Percentiles rank a stretch among this genome's conserved stretches.
Conservation (phyloP, 2,329 filamentous ascomycete species). For the Paraconiothyrium brasiliense region DNA sequence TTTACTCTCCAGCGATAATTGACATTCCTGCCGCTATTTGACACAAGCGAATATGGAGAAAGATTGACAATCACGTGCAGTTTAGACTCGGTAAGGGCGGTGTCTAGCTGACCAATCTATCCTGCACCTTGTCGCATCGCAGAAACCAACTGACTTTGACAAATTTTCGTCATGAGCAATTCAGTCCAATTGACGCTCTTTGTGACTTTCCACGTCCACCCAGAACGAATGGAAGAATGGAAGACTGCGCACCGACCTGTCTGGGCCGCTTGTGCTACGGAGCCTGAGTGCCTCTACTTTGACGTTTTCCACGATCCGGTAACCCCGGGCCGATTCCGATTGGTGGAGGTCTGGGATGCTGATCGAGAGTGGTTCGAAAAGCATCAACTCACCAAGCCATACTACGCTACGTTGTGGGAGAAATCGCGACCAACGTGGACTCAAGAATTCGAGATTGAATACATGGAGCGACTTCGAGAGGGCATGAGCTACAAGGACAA, state of each 20-base stretch:
- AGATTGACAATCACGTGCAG: too few relatives aligned
- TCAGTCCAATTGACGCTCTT: background rate
- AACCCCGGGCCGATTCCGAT: background rate
- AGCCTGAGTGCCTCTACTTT: slow-evolving; percentile 16
- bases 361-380: slow-evolving; percentile 15
- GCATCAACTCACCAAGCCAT: slow-evolving; percentile 10
- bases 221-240: background rate
- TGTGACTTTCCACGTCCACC: slow-evolving; percentile 11
- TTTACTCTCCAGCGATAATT: too few relatives aligned
- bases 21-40: too few relatives aligned
- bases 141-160: too few relatives aligned
- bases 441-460: slow-evolving; percentile 8
- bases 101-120: too few relatives aligned
- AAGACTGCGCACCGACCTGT: slow-evolving; percentile 16
- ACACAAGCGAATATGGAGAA: too few relatives aligned
- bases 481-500: slow-evolving; percentile 1
- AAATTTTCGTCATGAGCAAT: too few relatives aligned
- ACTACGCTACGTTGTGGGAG: slow-evolving; percentile 12
- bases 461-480: slow-evolving; percentile 12
- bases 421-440: slow-evolving; percentile 4
- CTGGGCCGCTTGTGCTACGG: slow-evolving; percentile 7
- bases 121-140: too few relatives aligned
- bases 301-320: slow-evolving; percentile 5
- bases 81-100: too few relatives aligned
- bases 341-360: slow-evolving; percentile 14